Percentiles rank a stretch among this genome's conserved stretches.
These are phyloP conservation scores for Aspergillus panamensis DNA, from an alignment of 495 filamentous ascomycete species.

Conservation along the genomic window DNA sequence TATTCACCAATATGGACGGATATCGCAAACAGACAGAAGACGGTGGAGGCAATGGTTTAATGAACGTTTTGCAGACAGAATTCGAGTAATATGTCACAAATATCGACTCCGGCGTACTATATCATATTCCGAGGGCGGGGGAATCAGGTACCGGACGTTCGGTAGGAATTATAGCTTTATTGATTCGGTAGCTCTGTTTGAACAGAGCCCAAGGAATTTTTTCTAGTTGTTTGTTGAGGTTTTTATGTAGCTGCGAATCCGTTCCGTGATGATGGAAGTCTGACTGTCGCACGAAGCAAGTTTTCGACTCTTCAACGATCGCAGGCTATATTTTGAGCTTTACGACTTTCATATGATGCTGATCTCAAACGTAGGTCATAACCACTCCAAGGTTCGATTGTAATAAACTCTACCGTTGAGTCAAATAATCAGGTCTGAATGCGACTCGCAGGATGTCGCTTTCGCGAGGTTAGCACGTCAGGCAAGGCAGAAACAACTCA, in stretches of 20 bases:
- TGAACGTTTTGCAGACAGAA: background rate
- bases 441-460: background rate
- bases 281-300: background rate
- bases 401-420: background rate
- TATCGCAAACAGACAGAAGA: background rate
- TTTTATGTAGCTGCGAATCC: background rate
- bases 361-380: background rate
- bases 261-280: background rate
- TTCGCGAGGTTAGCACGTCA: background rate
- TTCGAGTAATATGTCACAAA: background rate
- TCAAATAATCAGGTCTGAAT: background rate
- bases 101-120: conserved; percentile 20
- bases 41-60: background rate
- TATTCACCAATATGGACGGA: background rate
- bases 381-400: background rate
- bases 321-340: background rate
- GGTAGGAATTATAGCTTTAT: background rate
- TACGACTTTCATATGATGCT: conserved; percentile 3
- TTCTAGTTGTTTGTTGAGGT: background rate
- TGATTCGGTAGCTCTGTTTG: background rate
- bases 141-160: background rate
- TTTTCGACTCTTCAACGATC: background rate
- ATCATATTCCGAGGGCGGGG: conserved; percentile 26
- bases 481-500: background rate
- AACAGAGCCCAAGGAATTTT: background rate